Evolutionary conservation across 2,329 filamentous ascomycete species (phyloP).

Genomic region (Cordyceps tenuipes): DNA sequence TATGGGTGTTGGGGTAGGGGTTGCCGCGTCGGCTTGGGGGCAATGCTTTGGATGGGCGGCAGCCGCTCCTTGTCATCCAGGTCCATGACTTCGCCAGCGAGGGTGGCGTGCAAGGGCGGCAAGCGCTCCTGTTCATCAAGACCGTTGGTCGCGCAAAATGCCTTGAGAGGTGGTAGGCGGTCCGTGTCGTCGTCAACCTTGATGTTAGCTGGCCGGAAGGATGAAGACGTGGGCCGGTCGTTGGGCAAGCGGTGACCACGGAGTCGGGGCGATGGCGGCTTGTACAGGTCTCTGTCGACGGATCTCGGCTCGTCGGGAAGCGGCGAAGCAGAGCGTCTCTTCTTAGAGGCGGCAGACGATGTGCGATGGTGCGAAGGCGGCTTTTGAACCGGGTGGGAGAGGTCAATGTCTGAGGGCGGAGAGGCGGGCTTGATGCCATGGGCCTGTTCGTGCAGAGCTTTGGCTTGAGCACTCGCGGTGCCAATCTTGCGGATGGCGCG

Average conservation of each 20-base stretch:
- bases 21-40: background rate
- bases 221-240: background rate
- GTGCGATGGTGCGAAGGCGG: constrained; percentile 6
- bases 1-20: constrained; percentile 2
- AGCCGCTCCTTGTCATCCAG: constrained; percentile 8
- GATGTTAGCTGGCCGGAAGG: constrained; percentile 5
- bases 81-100: constrained; percentile 5
- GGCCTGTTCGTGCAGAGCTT: constrained; percentile 5
- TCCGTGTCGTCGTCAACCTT: constrained; percentile 1
- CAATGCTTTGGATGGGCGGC: constrained; percentile 1
- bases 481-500: constrained; percentile 8
- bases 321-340: constrained; percentile 4
- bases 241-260: constrained; percentile 5
- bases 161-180: constrained; percentile 8
- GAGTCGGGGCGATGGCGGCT: background rate
- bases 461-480: constrained; percentile 5
- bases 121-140: constrained; percentile 2
- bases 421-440: constrained; percentile 2
- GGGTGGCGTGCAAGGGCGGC: constrained; percentile 5
- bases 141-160: background rate
- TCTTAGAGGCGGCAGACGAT: background rate
- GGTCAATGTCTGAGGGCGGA: constrained; percentile 1
- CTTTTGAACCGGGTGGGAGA: background rate
- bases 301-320: background rate
- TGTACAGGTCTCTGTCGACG: constrained; percentile 3